Evolutionary conservation across 768 basidiomycete genomes (phyloP), one percentile per base, ranked within the genome.

Genomic region (Kwoniella shandongensis): DNA sequence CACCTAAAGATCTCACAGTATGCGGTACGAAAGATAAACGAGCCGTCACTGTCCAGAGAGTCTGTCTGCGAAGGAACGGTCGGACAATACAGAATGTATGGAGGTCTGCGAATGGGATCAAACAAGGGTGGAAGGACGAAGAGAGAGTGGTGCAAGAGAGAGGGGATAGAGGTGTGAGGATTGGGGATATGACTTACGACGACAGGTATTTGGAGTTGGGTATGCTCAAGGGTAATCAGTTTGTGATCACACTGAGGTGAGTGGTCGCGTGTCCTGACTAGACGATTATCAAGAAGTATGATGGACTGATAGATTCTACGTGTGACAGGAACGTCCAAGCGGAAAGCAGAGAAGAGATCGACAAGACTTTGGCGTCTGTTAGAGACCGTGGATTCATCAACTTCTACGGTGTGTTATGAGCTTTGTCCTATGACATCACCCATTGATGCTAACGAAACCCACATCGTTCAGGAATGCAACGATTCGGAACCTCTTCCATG

Each of bases 11-110:
- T 69, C 80, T 99, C 7, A 84, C 86, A 22, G 88, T 92, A 23
- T 90, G 92, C 3, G 96, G 96, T 0, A 99, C 96, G 7, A 99
- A 99, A 73, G 96, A 99, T 78, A 99, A 98, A 74, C 88, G 96
- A 30, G 96, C 91, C 0, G 91, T 98, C 15, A 98, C 96, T 1
- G 86, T 89, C 1, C 96, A 99, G 73, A 85, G 91, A 1, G 91
- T 98, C 17, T 76, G 73, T 39, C 45, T 78, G 17, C 67, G 68
- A 42, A 55, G 77, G 6, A 56, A 62, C 10, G 59, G 66, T 17
- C 57, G 62, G 52, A 87, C 87, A 3, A 74, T 97, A 39, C 86
- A 88, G 59, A 85, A 89, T 56, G 83, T 97, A 3, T 99, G 93
- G 93, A 86, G 81, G 64, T 79, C 84, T 42, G 84, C 83, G 2